Conservation (phyloP, 225 moss, liverwort and hornwort genomes). For the Polytrichum formosum region DNA sequence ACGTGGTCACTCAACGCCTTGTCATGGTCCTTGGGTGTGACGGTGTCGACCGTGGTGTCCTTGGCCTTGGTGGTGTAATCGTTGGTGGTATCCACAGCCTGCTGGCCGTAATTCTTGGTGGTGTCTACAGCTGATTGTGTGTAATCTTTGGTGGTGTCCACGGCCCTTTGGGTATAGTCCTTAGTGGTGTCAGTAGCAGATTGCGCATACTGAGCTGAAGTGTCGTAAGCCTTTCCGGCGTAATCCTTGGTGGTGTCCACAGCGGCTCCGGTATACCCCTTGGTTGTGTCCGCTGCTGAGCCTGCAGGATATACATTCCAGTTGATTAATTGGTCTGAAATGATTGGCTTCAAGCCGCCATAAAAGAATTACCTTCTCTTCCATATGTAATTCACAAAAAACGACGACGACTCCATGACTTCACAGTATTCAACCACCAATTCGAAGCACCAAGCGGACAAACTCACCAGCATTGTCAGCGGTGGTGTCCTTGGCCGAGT, state of each 20-base stretch:
- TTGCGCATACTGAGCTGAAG: conserved; percentile 13
- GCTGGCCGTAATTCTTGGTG: not conserved
- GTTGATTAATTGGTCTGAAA: no score
- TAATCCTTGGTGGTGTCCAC: conserved; percentile 13
- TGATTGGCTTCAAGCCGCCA: no score
- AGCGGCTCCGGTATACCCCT: conserved; percentile 8
- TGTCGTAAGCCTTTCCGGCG: conserved; percentile 11
- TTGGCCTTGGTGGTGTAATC: conserved; percentile 4
- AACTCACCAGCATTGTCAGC: conserved; percentile 1
- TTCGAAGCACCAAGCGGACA: no score
- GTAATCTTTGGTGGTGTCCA: not conserved
- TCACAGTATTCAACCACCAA: no score
- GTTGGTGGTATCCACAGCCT: not conserved
- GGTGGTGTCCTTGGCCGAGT: not conserved
- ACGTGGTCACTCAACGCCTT: conserved; percentile 29
- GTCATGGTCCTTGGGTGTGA: conserved; percentile 35
- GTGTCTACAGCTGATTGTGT: not conserved
- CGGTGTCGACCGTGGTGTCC: not conserved
- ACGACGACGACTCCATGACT: no score
- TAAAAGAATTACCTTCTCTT: no score
- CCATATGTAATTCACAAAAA: no score
- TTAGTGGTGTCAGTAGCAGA: conserved; percentile 9
- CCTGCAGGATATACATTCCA: not conserved
- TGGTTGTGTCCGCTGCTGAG: conserved; percentile 13
- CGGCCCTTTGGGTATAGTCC: not conserved